These are phyloP conservation scores for Tirmania nivea DNA, from an alignment of 495 filamentous ascomycete genomes.

Conservation along the genomic window DNA sequence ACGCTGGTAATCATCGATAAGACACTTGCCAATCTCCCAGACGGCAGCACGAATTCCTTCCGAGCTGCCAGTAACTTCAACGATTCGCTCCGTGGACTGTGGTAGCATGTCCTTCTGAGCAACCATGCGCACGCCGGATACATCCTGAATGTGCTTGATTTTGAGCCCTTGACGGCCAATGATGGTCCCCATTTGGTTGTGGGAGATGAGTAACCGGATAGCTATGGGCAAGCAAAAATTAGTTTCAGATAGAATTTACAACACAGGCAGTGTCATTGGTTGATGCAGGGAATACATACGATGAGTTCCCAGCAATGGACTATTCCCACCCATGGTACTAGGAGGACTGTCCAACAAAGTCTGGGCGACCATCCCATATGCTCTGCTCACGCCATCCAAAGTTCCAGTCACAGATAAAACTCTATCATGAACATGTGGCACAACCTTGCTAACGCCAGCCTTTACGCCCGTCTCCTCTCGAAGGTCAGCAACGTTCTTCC, in stretches of 20 bases:
- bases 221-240: constrained; percentile 29
- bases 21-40: constrained; percentile 97
- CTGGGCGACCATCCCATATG: constrained; percentile 82
- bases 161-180: constrained; percentile 90
- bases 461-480: constrained; percentile 94
- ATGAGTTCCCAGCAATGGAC: constrained; percentile 41
- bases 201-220: constrained; percentile 89
- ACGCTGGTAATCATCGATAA: constrained; percentile 92
- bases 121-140: constrained; percentile 92
- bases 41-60: constrained; percentile 86
- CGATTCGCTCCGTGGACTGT: constrained; percentile 95
- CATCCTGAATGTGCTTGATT: constrained; percentile 98
- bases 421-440: constrained; percentile 87
- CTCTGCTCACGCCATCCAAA: constrained; percentile 64
- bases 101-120: constrained; percentile 99
- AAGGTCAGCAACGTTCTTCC: constrained; percentile 93
- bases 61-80: constrained; percentile 82
- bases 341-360: constrained; percentile 82
- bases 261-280: background rate
- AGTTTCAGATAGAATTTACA: background rate
- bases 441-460: constrained; percentile 95
- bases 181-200: constrained; percentile 99
- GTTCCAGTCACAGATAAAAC: constrained; percentile 85
- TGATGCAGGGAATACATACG: constrained; percentile 38
- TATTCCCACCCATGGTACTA: constrained; percentile 7